Evolutionary conservation across 768 basidiomycete genomes (phyloP).

Genomic region (Chlorophyllum brunneum): DNA sequence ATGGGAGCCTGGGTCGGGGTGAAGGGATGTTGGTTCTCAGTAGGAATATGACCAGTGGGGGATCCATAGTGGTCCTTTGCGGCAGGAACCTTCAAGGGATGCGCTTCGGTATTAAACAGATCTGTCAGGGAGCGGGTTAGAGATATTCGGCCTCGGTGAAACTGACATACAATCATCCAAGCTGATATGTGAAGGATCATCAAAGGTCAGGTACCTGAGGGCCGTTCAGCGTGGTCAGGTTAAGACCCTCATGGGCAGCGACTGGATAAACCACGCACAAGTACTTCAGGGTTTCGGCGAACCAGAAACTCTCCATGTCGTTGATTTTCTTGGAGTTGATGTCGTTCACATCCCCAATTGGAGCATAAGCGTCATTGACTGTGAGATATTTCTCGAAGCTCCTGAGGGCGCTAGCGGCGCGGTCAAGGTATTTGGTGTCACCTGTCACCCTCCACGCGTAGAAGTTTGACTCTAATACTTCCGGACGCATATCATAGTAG

Average conservation of each 20-base stretch:
- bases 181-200: conserved; percentile 61
- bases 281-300: conserved; percentile 76
- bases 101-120: conserved; percentile 71
- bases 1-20: background rate
- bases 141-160: background rate
- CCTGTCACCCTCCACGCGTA: conserved; percentile 76
- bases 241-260: background rate
- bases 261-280: conserved; percentile 37
- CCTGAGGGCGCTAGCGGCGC: conserved; percentile 52
- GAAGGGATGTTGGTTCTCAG: background rate
- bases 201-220: conserved; percentile 65
- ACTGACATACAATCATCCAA: conserved; percentile 57
- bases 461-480: conserved; percentile 79
- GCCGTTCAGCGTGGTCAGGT: background rate
- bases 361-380: conserved; percentile 34
- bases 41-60: background rate
- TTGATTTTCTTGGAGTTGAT: conserved; percentile 35
- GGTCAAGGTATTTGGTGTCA: conserved; percentile 60
- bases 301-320: conserved; percentile 67
- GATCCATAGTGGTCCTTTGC: conserved; percentile 30
- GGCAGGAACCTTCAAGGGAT: conserved; percentile 60
- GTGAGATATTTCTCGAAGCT: conserved; percentile 56
- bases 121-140: background rate
- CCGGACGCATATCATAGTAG: conserved; percentile 66
- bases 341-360: conserved; percentile 54